Conservation (phyloP, 345 rosid species). For the Linum usitatissimum region DNA sequence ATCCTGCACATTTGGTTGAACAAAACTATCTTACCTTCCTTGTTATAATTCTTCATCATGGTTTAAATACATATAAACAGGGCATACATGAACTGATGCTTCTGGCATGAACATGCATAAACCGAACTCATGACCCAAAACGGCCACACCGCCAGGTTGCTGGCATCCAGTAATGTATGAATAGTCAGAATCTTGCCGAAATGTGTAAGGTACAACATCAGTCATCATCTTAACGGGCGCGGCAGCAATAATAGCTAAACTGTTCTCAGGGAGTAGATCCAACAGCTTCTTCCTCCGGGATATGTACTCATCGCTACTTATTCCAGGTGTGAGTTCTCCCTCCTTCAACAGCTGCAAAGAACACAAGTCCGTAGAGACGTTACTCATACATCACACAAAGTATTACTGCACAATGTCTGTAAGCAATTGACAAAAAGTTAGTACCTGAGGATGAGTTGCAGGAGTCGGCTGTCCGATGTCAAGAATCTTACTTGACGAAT, state of each 20-base stretch:
- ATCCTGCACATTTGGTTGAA: slow-evolving; percentile 37
- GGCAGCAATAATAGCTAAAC: slow-evolving; percentile 75
- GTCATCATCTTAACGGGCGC: slow-evolving; percentile 96
- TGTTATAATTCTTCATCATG: too few relatives aligned
- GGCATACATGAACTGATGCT: slow-evolving; percentile 55
- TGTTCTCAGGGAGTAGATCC: slow-evolving; percentile 66
- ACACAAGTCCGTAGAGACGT: background rate
- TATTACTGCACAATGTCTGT: too few relatives aligned
- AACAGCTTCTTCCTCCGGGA: slow-evolving; percentile 56
- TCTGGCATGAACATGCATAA: slow-evolving; percentile 99
- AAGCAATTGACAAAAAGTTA: too few relatives aligned
- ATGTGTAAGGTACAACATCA: slow-evolving; percentile 82
- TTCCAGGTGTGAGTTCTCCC: slow-evolving; percentile 90
- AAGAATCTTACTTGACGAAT: slow-evolving; percentile 35
- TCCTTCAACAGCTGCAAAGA: slow-evolving; percentile 54
- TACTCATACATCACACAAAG: background rate
- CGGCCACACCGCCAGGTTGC: slow-evolving; percentile 91
- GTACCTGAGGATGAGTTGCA: slow-evolving; percentile 81
- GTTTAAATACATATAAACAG: background rate
- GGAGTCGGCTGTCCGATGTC: slow-evolving; percentile 90
- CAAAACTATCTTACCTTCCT: background rate
- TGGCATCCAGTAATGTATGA: slow-evolving; percentile 82
- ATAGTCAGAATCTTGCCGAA: slow-evolving; percentile 84
- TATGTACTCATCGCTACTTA: slow-evolving; percentile 58
- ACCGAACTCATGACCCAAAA: slow-evolving; percentile 59